These are phyloP conservation scores for Chimonanthus salicifolius DNA, from an alignment of 164 flowering plant genomes.

Conservation along the genomic window DNA sequence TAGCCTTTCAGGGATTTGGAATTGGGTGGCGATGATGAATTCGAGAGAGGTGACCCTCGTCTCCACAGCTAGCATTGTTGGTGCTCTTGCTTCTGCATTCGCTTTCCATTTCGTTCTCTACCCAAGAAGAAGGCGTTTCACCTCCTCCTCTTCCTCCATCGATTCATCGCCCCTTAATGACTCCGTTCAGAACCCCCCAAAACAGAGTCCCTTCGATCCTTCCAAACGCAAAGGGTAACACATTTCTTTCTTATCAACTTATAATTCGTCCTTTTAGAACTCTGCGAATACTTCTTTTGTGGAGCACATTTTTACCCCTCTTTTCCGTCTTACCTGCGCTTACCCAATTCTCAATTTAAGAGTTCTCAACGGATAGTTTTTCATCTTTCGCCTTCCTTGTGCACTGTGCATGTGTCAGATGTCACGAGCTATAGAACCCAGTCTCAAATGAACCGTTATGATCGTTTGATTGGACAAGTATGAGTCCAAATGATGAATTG, in stretches of 20 bases:
- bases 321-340: neutral
- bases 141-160: neutral
- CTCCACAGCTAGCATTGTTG: conserved; percentile 47
- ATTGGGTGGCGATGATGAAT: conserved; percentile 30
- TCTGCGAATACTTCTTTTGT: neutral
- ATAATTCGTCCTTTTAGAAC: neutral
- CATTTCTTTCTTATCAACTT: neutral
- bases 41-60: conserved; percentile 44
- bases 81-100: conserved; percentile 48
- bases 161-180: conserved; percentile 11
- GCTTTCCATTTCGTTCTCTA: conserved; percentile 36
- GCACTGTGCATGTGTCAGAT: no score
- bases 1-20: neutral
- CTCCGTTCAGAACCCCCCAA: conserved; percentile 10
- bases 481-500: no score
- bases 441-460: no score
- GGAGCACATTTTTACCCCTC: neutral
- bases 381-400: no score
- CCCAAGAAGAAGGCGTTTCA: conserved; percentile 13
- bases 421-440: no score
- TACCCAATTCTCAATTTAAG: neutral
- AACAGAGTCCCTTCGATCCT: conserved; percentile 56
- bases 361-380: no score
- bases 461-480: no score
- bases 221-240: conserved; percentile 66